Base-by-base conservation (phyloP, 768 basidiomycete genomes). In the Lentinula raphanica region DNA sequence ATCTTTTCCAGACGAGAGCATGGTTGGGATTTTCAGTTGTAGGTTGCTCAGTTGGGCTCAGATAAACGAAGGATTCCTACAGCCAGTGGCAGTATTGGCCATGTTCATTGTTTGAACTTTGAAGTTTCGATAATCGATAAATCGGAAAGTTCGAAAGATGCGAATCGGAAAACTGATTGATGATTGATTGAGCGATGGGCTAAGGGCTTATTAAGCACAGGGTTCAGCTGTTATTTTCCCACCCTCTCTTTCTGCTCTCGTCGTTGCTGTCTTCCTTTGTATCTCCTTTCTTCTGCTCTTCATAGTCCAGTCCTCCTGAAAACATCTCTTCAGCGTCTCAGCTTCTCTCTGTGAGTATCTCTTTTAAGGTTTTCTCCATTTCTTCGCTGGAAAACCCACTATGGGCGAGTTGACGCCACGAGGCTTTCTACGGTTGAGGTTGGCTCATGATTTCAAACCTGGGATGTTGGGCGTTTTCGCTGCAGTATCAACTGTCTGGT, bases 151-250 rank as follows among this genome's bases (percentile, higher is more conserved):
- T 35, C 32, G 32, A 35, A 35, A 32, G 13, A 35, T n/a, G n/a
- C 32, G 1, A 6, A 7, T 8, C 9, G 3, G 32, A 5, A 35
- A 35, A 8, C 32, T 35, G 32, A 35, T 35, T 35, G 32, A 35
- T 35, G 8, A 13, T 8, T 7, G 1, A 35, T 8, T 19, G n/a
- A 45, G 11, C 7, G 44, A 45, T 35, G 28, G 17, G 28, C 21
- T 29, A 28, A 28, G 27, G 7, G 2, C n/a, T n/a, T 35, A 28
- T 28, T 19, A 35, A 21, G 27, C n/a, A 49, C 48, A 49, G 31
- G 23, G 32, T 17, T 29, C 31, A 28, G 73, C 71, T 72, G 72
- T 72, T 71, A 69, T 71, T 75, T 76, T 74, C 74, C 72, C 63
- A 59, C 65, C 64, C 62, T 44, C 42, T 21, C 21, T n/a, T n/a